Percentiles rank a stretch among this genome's conserved stretches.
Conservation (phyloP, 2,329 filamentous ascomycete genomes). For the Bipolaris sorokiniana region DNA sequence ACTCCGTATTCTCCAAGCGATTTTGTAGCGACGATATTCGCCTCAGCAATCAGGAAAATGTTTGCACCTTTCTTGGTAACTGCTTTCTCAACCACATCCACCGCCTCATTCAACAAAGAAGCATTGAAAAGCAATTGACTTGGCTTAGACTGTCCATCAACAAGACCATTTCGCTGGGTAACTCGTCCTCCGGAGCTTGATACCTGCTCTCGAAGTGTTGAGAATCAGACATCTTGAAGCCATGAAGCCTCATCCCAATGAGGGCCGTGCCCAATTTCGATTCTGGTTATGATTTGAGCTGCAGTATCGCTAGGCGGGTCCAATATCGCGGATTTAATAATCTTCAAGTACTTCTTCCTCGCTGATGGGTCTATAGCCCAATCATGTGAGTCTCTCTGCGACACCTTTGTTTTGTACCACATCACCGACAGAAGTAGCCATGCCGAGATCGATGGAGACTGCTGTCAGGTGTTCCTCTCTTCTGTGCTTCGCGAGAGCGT, state of each 20-base stretch:
- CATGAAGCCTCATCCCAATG: too few species aligned
- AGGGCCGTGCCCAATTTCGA: too few species aligned
- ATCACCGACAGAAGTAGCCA: constrained; percentile 52
- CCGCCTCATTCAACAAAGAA: too few species aligned
- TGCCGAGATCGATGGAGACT: constrained; percentile 58
- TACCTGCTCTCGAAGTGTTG: too few species aligned
- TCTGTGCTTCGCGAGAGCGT: constrained; percentile 30
- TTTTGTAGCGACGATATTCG: background rate
- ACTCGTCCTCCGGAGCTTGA: too few species aligned
- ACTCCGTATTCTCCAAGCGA: background rate
- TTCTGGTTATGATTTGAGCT: too few species aligned
- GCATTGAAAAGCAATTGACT: too few species aligned
- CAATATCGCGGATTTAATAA: constrained; percentile 2
- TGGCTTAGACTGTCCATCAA: too few species aligned
- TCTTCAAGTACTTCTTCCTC: constrained; percentile 5
- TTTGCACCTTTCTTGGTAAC: background rate
- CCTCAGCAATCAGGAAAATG: constrained; percentile 1
- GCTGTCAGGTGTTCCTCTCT: constrained; percentile 44
- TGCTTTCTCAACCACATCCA: background rate
- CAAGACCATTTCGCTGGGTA: too few species aligned
- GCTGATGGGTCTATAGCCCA: background rate
- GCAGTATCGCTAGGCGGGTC: background rate
- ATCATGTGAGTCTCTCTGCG: background rate
- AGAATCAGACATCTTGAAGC: too few species aligned
- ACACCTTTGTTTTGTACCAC: constrained; percentile 33